These are phyloP conservation scores for Diaporthe vaccinii DNA, from an alignment of 2,329 filamentous ascomycete species.

Conservation along the genomic window DNA sequence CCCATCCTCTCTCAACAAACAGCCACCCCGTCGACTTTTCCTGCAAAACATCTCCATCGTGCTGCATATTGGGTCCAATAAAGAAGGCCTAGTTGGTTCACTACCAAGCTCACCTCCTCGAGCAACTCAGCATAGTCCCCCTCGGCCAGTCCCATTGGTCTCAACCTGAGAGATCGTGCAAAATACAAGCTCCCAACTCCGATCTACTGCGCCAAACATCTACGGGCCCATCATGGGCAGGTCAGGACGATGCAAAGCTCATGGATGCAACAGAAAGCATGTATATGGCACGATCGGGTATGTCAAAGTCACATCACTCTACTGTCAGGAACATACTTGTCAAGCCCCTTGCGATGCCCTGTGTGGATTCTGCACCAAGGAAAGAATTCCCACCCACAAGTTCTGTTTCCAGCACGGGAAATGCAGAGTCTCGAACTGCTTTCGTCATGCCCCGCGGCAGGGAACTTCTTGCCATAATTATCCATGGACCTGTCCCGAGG, in stretches of 20 bases:
- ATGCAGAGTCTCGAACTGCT: background rate
- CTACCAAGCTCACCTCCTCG: too few species aligned
- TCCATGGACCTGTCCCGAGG: background rate
- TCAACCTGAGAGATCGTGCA: background rate
- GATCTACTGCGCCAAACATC: too few species aligned
- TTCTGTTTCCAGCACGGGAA: background rate
- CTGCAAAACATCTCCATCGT: background rate
- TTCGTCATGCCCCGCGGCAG: background rate
- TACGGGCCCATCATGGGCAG: background rate
- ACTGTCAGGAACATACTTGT: conserved; percentile 9
- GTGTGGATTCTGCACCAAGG: background rate
- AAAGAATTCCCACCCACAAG: background rate
- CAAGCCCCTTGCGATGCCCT: background rate
- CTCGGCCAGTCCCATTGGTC: background rate
- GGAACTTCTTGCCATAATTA: background rate
- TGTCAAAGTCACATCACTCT: background rate
- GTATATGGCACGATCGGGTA: background rate
- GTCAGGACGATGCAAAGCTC: background rate
- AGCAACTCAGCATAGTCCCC: background rate
- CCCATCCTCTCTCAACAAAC: background rate
- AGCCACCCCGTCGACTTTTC: background rate
- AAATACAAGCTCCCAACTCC: background rate
- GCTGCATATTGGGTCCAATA: background rate
- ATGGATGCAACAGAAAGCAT: background rate
- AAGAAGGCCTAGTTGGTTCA: background rate